Conservation (phyloP, 176 grass and related monocot species). For the Carex kokanica region DNA sequence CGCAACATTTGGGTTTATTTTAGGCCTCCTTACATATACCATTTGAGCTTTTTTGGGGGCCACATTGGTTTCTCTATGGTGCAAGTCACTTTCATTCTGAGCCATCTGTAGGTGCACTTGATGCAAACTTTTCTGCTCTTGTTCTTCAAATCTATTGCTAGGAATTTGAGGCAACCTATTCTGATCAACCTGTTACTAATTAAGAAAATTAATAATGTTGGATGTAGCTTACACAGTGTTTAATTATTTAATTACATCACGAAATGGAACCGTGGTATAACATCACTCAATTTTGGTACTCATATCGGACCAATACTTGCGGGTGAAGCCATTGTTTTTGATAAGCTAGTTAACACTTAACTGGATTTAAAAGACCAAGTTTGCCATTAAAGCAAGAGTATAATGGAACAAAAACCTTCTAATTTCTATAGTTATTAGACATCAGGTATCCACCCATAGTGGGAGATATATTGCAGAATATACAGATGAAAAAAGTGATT, state of each 20-base stretch:
- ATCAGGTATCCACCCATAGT: too few species aligned
- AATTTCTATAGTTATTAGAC: too few species aligned
- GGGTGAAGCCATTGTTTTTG: neutral
- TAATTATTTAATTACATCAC: neutral
- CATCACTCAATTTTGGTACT: neutral
- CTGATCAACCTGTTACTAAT: conserved; percentile 25
- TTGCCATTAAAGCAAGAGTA: neutral
- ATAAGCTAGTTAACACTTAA: neutral
- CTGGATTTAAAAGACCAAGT: neutral
- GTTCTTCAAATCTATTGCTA: conserved; percentile 38
- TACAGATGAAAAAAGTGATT: neutral
- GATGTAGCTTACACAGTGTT: neutral
- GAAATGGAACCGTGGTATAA: neutral
- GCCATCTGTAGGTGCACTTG: conserved; percentile 16
- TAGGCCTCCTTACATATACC: conserved; percentile 28
- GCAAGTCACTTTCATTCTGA: conserved; percentile 34
- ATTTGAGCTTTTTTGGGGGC: neutral
- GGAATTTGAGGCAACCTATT: conserved; percentile 12
- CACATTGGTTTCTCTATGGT: conserved; percentile 4
- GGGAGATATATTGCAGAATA: too few species aligned
- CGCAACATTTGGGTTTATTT: conserved; percentile 35
- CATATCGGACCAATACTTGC: neutral
- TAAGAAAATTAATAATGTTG: conserved; percentile 8
- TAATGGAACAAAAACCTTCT: too few species aligned
- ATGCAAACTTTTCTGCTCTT: conserved; percentile 38